Percentiles rank a stretch among this genome's conserved stretches.
phyloP scores from a whole-genome alignment of 169 alveolate genomes.

The Fabrea salina region DNA sequence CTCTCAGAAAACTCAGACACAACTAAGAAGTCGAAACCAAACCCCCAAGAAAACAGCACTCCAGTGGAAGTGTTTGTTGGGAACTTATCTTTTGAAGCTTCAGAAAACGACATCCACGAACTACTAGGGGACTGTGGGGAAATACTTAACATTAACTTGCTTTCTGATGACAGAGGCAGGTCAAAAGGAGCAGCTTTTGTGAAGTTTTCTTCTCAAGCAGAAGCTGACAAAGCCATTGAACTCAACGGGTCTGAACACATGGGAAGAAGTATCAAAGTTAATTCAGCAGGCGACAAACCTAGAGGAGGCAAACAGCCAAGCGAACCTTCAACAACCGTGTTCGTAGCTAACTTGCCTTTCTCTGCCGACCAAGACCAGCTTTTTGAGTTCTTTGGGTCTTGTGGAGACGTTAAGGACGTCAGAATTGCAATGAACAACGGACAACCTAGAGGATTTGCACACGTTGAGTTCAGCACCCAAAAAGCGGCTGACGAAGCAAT shows the following conservation, averaged over 20 bases:
- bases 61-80: slow-evolving; percentile 67
- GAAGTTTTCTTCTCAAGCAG: slow-evolving; percentile 51
- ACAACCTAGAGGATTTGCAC: slow-evolving; percentile 77
- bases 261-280: slow-evolving; percentile 63
- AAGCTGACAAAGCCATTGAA: slow-evolving; percentile 59
- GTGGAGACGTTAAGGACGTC: slow-evolving; percentile 71
- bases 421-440: slow-evolving; percentile 76
- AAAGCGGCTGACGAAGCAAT: slow-evolving; percentile 71
- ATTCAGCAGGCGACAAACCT: slow-evolving; percentile 57
- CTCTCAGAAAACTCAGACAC: background rate
- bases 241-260: slow-evolving; percentile 60
- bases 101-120: slow-evolving; percentile 58
- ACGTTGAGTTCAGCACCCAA: slow-evolving; percentile 70
- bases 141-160: slow-evolving; percentile 40
- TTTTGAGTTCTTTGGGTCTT: slow-evolving; percentile 63
- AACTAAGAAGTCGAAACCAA: background rate
- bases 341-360: slow-evolving; percentile 80
- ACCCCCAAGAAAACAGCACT: background rate
- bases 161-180: slow-evolving; percentile 32
- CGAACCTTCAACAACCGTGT: slow-evolving; percentile 56
- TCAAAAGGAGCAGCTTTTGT: slow-evolving; percentile 66
- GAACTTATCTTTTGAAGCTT: slow-evolving; percentile 62
- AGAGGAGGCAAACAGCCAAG: slow-evolving; percentile 31
- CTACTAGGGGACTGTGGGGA: slow-evolving; percentile 61
- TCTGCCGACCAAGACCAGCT: slow-evolving; percentile 57